A percentile compares a stretch with the other conserved stretches of the same genome.
These are phyloP conservation scores for Malus hybrid DNA, from an alignment of 331 rosid species.

Conservation along the genomic window DNA sequence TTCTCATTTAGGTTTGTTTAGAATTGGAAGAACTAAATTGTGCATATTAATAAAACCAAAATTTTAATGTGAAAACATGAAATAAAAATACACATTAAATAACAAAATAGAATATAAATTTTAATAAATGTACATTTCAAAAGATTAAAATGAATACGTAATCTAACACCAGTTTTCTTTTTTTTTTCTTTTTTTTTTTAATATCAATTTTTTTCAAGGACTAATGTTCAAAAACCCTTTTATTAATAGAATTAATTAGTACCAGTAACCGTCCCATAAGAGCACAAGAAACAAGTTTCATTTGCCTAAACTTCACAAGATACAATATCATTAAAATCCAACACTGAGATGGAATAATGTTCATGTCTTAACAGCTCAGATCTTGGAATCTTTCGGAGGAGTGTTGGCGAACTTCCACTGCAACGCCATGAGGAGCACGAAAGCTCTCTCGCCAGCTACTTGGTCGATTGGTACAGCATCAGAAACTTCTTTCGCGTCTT, in stretches of 20 bases:
- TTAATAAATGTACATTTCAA: background rate
- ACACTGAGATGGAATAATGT: background rate
- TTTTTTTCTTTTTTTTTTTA: too few species aligned
- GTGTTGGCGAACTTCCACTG: constrained; percentile 36
- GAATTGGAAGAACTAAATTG: too few species aligned
- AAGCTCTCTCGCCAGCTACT: constrained; percentile 30
- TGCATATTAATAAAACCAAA: too few species aligned
- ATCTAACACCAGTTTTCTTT: too few species aligned
- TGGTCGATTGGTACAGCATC: constrained; percentile 28
- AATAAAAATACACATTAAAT: too few species aligned
- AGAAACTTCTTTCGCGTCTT: constrained; percentile 24
- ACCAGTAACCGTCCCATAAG: background rate
- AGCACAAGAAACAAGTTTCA: background rate
- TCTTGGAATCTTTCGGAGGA: constrained; percentile 18
- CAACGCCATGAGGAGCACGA: background rate
- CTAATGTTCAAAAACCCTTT: too few species aligned
- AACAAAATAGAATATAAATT: too few species aligned
- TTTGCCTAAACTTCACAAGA: background rate
- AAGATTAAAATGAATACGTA: too few species aligned
- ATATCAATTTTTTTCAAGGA: too few species aligned
- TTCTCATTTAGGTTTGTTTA: too few species aligned
- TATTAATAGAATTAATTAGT: background rate
- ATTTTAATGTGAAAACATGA: too few species aligned
- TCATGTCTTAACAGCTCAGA: background rate
- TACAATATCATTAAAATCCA: background rate